Percentiles rank a stretch among this genome's conserved stretches.
These are phyloP conservation scores for Aureobasidium musti DNA, from an alignment of 2,329 filamentous ascomycete species.

Conservation along the genomic window DNA sequence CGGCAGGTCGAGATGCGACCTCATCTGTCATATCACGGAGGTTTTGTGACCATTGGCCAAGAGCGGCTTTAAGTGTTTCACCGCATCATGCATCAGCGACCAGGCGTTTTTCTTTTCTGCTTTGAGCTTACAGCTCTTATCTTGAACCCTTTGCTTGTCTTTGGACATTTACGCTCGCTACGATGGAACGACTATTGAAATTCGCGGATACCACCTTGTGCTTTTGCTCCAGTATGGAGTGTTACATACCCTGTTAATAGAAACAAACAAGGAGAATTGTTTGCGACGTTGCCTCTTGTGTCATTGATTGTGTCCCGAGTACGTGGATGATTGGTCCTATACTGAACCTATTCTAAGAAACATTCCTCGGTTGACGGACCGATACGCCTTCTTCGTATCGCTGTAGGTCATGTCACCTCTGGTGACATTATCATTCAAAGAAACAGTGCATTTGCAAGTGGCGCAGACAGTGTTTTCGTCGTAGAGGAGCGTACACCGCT, in stretches of 20 bases:
- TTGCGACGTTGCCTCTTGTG: background rate
- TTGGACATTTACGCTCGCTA: background rate
- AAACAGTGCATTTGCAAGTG: background rate
- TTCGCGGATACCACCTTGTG: conserved; percentile 22
- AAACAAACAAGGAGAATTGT: background rate
- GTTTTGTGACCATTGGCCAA: background rate
- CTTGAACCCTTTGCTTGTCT: background rate
- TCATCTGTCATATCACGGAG: background rate
- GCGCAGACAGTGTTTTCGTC: background rate
- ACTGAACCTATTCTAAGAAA: background rate
- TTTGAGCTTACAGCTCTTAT: conserved; percentile 21
- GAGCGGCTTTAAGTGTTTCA: background rate
- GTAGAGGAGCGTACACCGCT: background rate
- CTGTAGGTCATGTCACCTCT: background rate
- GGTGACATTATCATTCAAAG: background rate
- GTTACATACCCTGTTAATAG: conserved; percentile 17
- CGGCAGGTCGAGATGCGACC: background rate
- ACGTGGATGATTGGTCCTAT: background rate
- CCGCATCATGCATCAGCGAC: conserved; percentile 30
- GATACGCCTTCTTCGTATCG: background rate
- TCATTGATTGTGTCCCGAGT: background rate
- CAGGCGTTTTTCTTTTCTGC: conserved; percentile 21
- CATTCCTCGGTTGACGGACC: conserved; percentile 12
- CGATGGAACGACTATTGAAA: conserved; percentile 19
- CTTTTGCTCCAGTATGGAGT: conserved; percentile 16